phyloP scores from a whole-genome alignment of 768 basidiomycete species.

The Tulasnella sp. region DNA sequence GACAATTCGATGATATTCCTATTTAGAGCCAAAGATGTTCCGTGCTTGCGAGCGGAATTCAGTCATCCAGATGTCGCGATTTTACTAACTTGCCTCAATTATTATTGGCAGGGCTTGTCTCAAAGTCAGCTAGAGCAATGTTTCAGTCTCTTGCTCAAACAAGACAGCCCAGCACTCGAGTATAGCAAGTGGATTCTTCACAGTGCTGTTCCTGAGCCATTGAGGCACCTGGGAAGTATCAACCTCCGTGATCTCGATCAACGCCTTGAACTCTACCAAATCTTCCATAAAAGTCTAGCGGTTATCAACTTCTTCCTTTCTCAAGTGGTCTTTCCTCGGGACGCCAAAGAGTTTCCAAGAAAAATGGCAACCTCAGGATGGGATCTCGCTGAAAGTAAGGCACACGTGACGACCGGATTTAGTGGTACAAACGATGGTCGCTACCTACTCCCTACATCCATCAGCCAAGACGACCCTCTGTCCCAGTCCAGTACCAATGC shows the following conservation, averaged over 20 bases:
- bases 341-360: slow-evolving; percentile 33
- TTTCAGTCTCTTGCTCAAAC: neutral
- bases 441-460: slow-evolving; percentile 25
- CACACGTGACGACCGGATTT: slow-evolving; percentile 34
- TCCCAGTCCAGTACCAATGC: slow-evolving; percentile 14
- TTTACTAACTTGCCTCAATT: slow-evolving; percentile 20
- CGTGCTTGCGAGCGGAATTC: slow-evolving; percentile 3
- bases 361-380: slow-evolving; percentile 39
- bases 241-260: neutral
- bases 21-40: slow-evolving; percentile 11
- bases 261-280: neutral
- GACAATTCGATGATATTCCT: too few relatives aligned
- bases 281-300: neutral
- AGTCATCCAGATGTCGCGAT: slow-evolving; percentile 12
- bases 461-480: slow-evolving; percentile 4
- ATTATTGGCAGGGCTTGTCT: slow-evolving; percentile 8
- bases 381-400: slow-evolving; percentile 36
- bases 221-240: neutral
- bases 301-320: slow-evolving; percentile 6
- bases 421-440: slow-evolving; percentile 30
- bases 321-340: neutral
- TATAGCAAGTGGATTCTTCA: neutral
- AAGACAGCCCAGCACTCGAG: neutral
- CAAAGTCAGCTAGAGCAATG: neutral
- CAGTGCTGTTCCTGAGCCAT: neutral